Percentiles rank a stretch among this genome's conserved stretches.
phyloP scores from a whole-genome alignment of 2,329 filamentous ascomycete genomes.

The Trichoderma endophyticum region DNA sequence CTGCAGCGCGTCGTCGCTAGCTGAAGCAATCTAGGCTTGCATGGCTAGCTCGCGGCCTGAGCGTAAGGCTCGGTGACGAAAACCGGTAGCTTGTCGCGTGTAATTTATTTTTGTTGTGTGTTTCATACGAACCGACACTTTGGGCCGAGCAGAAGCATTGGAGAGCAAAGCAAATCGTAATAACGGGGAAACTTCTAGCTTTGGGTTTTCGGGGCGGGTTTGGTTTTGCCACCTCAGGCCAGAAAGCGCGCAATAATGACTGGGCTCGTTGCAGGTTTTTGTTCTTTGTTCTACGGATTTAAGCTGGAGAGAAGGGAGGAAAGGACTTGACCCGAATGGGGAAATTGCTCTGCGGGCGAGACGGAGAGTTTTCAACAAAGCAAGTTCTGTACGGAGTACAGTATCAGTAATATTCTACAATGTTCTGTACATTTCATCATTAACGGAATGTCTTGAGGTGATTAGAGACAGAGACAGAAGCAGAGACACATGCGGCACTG shows the following conservation, averaged over 20 bases:
- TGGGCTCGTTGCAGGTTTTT: neutral
- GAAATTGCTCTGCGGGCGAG: slow-evolving; percentile 4
- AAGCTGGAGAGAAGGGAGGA: neutral
- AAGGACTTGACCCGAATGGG: neutral
- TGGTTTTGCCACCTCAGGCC: neutral
- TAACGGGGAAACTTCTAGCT: neutral
- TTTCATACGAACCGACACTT: neutral
- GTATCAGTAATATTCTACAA: neutral
- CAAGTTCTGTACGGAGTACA: neutral
- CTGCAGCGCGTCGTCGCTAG: neutral
- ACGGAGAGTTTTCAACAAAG: neutral
- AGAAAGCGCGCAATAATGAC: neutral
- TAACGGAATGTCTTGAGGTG: neutral
- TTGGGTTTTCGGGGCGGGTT: neutral
- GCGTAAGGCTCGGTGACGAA: slow-evolving; percentile 16
- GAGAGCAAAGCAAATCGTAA: neutral
- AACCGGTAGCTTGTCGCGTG: slow-evolving; percentile 18
- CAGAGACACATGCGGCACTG: neutral
- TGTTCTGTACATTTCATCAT: neutral
- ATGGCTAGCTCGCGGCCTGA: slow-evolving; percentile 1
- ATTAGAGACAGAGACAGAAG: neutral
- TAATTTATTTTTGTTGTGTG: neutral
- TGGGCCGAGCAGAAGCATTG: neutral
- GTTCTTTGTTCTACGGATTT: neutral
- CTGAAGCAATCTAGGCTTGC: neutral